A percentile compares a stretch with the other conserved stretches of the same genome.
Conservation (phyloP, 2,329 filamentous ascomycete genomes). For the Gnomoniopsis smithogilvyi region DNA sequence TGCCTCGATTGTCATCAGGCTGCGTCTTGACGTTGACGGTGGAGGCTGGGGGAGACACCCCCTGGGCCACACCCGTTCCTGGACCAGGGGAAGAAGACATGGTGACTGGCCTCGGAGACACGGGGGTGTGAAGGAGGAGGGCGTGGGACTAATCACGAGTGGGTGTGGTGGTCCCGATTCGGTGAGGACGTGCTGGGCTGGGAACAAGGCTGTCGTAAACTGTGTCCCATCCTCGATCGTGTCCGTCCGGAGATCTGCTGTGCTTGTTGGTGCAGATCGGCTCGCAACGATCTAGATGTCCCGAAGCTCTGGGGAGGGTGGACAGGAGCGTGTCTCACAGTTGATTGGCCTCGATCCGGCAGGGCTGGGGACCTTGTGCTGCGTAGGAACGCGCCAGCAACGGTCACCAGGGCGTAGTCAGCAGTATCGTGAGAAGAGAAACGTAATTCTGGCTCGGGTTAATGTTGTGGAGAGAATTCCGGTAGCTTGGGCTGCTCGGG, state of each 20-base stretch:
- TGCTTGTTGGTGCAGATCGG: background rate
- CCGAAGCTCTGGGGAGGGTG: background rate
- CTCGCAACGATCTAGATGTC: background rate
- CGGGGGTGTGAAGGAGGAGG: background rate
- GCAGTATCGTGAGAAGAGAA: background rate
- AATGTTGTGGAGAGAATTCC: slow-evolving; percentile 41
- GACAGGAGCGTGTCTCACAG: background rate
- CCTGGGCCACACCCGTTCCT: background rate
- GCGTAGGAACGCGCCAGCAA: background rate
- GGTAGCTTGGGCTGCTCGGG: slow-evolving; percentile 20
- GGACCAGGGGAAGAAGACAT: slow-evolving; percentile 2
- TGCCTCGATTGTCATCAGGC: slow-evolving; percentile 4
- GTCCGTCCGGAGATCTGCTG: background rate
- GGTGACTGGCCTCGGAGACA: background rate
- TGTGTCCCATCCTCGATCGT: background rate
- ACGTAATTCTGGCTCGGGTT: slow-evolving; percentile 35
- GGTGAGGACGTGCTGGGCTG: background rate
- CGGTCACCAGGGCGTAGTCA: background rate
- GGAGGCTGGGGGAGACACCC: slow-evolving; percentile 11
- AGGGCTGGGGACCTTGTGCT: background rate
- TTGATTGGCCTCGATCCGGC: background rate
- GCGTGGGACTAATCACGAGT: background rate
- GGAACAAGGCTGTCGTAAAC: background rate
- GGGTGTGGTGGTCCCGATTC: background rate
- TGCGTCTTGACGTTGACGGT: slow-evolving; percentile 12